Percentiles rank a stretch among this genome's conserved stretches.
Evolutionary conservation across 179 eudicot genomes (phyloP).

Genomic region (Heliamphora pulchella): DNA sequence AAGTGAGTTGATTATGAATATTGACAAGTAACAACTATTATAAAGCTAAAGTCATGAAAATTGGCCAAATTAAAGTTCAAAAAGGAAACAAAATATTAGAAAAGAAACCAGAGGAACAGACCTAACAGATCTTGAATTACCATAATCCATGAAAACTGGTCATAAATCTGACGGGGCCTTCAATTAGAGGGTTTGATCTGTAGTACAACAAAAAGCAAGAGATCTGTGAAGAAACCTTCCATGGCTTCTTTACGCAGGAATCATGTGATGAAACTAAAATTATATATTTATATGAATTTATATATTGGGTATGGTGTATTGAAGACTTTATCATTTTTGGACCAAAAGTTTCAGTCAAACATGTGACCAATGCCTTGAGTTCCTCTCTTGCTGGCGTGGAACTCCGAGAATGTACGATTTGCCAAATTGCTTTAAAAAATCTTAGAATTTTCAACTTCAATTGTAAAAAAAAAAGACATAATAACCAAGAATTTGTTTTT

Average conservation of each 20-base stretch:
- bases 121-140: conserved; percentile 42
- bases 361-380: conserved; percentile 27
- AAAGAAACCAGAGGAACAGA: conserved; percentile 8
- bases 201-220: not conserved
- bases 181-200: conserved; percentile 15
- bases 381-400: not conserved
- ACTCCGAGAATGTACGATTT: not conserved
- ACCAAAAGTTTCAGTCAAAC: conserved; percentile 29
- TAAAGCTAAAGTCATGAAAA: not conserved
- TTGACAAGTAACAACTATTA: not conserved
- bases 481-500: not conserved
- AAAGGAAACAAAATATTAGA: not conserved
- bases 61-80: not conserved
- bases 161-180: conserved; percentile 7
- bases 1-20: not conserved
- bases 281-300: too few species aligned
- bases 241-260: conserved; percentile 21
- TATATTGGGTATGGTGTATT: conserved; percentile 10
- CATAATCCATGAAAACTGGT: conserved; percentile 29
- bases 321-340: conserved; percentile 10
- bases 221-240: conserved; percentile 10
- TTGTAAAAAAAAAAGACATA: conserved; percentile 12
- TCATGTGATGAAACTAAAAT: conserved; percentile 31
- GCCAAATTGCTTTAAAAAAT: not conserved
- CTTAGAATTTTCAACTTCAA: conserved; percentile 8